Evolutionary conservation across 768 basidiomycete species (phyloP).

Genomic region (Russula sp.): DNA sequence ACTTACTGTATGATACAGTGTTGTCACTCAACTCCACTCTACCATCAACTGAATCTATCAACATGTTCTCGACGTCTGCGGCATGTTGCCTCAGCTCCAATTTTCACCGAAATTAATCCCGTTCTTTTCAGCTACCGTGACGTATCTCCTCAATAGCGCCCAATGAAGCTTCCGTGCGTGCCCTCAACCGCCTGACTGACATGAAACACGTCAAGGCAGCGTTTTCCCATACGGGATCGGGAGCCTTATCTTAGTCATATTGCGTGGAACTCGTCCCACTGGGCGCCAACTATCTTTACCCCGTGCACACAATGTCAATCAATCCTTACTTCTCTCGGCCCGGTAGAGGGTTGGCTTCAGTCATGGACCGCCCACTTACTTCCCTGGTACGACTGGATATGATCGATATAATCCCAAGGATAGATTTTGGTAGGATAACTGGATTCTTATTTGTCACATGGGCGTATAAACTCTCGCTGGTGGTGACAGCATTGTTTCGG

Average conservation of each 20-base stretch:
- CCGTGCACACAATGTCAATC: no score
- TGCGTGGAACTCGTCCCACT: no score
- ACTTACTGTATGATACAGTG: no score
- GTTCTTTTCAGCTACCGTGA: neutral
- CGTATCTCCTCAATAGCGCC: conserved; percentile 10
- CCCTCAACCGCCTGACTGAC: conserved; percentile 17
- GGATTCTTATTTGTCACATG: conserved; percentile 13
- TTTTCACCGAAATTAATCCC: no score
- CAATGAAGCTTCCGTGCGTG: conserved; percentile 19
- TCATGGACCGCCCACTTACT: conserved; percentile 16
- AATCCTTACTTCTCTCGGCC: conserved; percentile 9
- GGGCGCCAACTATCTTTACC: no score
- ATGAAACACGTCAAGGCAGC: conserved; percentile 13
- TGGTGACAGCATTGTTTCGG: no score
- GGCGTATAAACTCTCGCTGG: conserved; percentile 4
- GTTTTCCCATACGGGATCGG: neutral
- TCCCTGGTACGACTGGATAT: conserved; percentile 17
- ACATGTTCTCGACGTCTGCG: no score
- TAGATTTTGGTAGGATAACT: neutral
- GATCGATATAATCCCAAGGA: conserved; percentile 15
- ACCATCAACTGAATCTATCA: no score
- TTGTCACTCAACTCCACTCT: no score
- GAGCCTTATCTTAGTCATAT: conserved; percentile 2
- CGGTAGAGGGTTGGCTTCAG: conserved; percentile 13
- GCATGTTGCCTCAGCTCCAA: no score